Base-by-base conservation (phyloP, 2,329 filamentous ascomycete species). In the Davidsoniella neocaledoniae region DNA sequence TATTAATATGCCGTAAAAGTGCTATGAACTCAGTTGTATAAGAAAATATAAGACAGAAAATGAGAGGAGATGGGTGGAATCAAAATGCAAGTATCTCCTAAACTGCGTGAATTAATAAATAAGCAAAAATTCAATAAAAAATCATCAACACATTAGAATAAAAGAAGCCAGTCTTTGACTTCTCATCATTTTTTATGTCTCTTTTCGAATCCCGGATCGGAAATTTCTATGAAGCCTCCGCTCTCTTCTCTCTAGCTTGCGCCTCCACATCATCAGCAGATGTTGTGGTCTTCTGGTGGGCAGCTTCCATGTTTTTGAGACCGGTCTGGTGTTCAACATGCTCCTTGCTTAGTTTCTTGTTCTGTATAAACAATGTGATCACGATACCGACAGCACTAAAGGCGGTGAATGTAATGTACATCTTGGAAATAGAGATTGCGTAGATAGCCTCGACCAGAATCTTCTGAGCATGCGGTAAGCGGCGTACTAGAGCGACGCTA, bases 261-360 rank as follows among this genome's bases (percentile, higher is more conserved):
- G 39, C 39, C n/a, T 49, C 47, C 14, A 42, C 46, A 23, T 49
- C 47, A 16, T 14, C 26, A 4, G 14, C 26, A 3, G 40, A 42
- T 4, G 1, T 12, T 9, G 29, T 12, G 29, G 29, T 19, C 16
- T 33, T 44, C 3, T 47, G 14, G 7, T 44, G 37, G 19, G 42
- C 14, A 2, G 43, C 39, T 41, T 55, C 48, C 45, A 69, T 59
- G 5, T 64, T 64, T 54, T 68, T 61, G 51, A 79, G 57, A 0
- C 76, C 76, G 1, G 76, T 79, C 65, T 75, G 74, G 58, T 76
- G 69, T 61, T 76, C 74, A 36, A 68, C 64, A 52, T 79, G 74
- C 26, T 73, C 65, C 55, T 69, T 73, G 62, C 68, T 76, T 50
- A 79, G 63, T 54, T 64, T 66, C 48, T 64, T 66, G 55, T 72